Base-by-base conservation (phyloP, 1,284 basidiomycete species). In the Taiwanofungus camphoratus region DNA sequence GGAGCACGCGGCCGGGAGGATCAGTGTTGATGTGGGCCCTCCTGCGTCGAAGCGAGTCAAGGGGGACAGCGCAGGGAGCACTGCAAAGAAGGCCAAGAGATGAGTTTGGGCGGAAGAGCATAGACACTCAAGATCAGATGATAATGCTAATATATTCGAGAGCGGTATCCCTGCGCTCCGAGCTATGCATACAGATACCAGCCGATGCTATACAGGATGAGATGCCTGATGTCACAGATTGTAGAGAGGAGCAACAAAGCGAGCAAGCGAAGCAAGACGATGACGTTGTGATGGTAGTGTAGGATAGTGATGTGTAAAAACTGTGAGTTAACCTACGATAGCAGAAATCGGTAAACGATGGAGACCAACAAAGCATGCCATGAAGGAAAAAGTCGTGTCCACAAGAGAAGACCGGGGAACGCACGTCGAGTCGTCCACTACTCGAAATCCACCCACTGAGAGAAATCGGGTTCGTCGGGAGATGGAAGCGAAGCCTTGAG, bases 1-100 rank as follows among this genome's bases (percentile, higher is more conserved):
- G 18, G 76, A 82, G 54, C 67, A 70, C 27, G 61, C 54, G 6
- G 66, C 70, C 26, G 77, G 78, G 2, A 66, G 65, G 24, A 62
- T 68, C 36, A 50, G 40, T 12, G 49, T 76, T 18, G 56, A 58
- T 30, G 46, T 65, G 20, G 62, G 60, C 9, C 62, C 61, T 4
- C 3, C 50, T 33, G 21, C 47, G 38, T 37, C 49, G 41, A 49
- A 56, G 54, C 41, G 57, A 36, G 47, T 45, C 16, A 56, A 54
- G 46, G 46, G 56, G 12, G 54, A 51, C 32, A 66, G 65, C 29
- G 65, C 60, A 21, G 53, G 48, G 5, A 48, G 41, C 8, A 59
- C 63, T 19, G 57, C 60, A 18, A 81, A 80, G 57, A 74, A 69
- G 49, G 57, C 61, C 18, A 71, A 72, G 39, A 32, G 29, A 36